Evolutionary conservation across 768 basidiomycete genomes (phyloP), one percentile per base, ranked within the genome.

Genomic region (Boletellus ananas): DNA sequence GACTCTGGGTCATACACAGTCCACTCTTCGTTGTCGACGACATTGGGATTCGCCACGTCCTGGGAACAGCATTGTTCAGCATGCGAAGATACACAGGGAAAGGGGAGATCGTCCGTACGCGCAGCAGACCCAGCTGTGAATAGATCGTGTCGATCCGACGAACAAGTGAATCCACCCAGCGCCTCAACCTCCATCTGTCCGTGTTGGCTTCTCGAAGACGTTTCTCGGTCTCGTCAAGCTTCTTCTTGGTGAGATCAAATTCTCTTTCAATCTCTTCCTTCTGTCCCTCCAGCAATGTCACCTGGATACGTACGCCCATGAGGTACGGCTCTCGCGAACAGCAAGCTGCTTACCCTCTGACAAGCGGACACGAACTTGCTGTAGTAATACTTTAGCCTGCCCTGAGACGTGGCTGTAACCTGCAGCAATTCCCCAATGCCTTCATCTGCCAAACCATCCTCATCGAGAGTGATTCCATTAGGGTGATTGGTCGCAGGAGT

Each of bases 141-240:
- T 14, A 46, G 43, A 63, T 34, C 23, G 45, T 21, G 18, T 52
- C 41, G 27, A 65, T n/a, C 43, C 18, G 36, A 17, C 48, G 12
- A 17, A 11, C 23, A 33, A 65, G 60, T 23, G 6, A 36, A 16
- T 50, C 18, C 16, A 39, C 60, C 58, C 44, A 49, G 43, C 17
- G 41, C n/a, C 20, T 50, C 46, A 57, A 41, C 25, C 25, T 57
- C 45, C 11, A n/a, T 25, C 23, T 57, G 31, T 63, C 58, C 18
- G 35, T 44, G 9, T 57, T 51, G 14, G 53, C 51, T 43, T 65
- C 60, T 21, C 34, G 49, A 4, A 63, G 55, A 20, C 34, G 35
- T 35, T 40, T 31, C 45, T 57, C 60, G 6, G 60, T 60, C 34
- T 59, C 55, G 8, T 57, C 48, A n/a, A 59, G 63, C 25, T 49